phyloP scores from a whole-genome alignment of 2,329 filamentous ascomycete genomes.

The Fusarium pseudograminearum region DNA sequence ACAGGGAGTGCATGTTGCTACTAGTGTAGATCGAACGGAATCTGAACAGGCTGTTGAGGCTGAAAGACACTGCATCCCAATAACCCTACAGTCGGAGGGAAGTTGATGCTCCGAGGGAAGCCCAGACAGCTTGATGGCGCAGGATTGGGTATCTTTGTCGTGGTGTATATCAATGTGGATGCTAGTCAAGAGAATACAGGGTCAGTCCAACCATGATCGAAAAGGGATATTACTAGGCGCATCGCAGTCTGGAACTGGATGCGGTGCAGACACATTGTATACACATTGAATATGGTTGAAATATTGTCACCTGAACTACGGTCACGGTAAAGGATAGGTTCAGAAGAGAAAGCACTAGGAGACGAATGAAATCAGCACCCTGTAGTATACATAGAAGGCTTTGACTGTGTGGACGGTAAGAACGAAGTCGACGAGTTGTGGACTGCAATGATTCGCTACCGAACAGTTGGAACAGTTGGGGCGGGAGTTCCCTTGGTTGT shows the following conservation, averaged over 20 bases:
- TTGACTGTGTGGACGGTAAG: background rate
- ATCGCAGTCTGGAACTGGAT: background rate
- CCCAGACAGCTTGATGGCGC: background rate
- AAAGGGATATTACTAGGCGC: background rate
- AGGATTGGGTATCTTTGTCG: background rate
- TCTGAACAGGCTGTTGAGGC: background rate
- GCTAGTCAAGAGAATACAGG: background rate
- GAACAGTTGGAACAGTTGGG: slow-evolving; percentile 26
- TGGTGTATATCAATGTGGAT: background rate
- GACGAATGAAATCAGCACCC: background rate
- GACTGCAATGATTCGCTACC: slow-evolving; percentile 22
- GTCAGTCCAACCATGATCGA: background rate
- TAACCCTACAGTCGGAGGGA: background rate
- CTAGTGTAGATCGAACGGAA: slow-evolving; percentile 2
- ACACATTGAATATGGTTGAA: background rate
- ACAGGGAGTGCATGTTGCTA: background rate
- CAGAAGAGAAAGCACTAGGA: background rate
- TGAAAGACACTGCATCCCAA: background rate
- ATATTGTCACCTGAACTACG: background rate
- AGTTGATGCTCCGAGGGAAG: slow-evolving; percentile 4
- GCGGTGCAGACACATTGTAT: background rate
- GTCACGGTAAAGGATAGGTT: slow-evolving; percentile 1
- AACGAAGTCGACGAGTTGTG: background rate
- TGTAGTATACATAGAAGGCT: background rate
- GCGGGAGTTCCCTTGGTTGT: slow-evolving; percentile 25